Evolutionary conservation across 345 rosid genomes (phyloP).

Genomic region (Eucalyptus pauciflora): DNA sequence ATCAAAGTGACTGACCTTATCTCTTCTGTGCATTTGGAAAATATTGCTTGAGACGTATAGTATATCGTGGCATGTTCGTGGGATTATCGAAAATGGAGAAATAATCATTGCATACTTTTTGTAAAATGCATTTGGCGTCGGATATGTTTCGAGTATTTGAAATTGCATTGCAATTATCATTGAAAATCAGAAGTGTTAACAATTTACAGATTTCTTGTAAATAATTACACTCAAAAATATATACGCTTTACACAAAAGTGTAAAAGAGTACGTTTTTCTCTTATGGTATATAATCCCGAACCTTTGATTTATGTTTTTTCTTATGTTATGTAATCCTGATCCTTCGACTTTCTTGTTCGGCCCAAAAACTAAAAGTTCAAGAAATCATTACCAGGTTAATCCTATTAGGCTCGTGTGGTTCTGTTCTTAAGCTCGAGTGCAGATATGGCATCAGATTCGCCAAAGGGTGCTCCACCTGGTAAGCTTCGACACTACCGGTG

Average conservation of each 20-base stretch:
- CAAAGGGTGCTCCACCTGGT: slow-evolving; percentile 1
- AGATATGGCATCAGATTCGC: not conserved
- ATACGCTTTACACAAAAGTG: not conserved
- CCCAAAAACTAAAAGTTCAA: not conserved
- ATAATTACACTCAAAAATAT: not conserved
- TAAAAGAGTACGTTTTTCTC: not conserved
- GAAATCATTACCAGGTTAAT: not conserved
- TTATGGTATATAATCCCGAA: not conserved
- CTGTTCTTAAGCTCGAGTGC: not conserved
- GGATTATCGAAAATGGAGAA: not conserved
- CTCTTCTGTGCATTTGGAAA: not conserved
- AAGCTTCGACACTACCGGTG: not conserved
- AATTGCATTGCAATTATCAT: not conserved
- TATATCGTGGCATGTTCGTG: not conserved
- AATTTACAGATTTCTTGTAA: not conserved
- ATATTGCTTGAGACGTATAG: not conserved
- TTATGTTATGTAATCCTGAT: not conserved
- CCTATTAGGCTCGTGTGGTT: not conserved
- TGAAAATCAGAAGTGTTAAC: not conserved
- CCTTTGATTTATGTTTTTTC: not conserved
- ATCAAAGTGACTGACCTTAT: not conserved
- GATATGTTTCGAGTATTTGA: not conserved
- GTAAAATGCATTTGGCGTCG: not conserved
- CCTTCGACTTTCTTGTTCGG: not conserved
- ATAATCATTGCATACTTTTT: not conserved